phyloP scores from a whole-genome alignment of 1,284 basidiomycete genomes.

The Coriolopsis trogii region DNA sequence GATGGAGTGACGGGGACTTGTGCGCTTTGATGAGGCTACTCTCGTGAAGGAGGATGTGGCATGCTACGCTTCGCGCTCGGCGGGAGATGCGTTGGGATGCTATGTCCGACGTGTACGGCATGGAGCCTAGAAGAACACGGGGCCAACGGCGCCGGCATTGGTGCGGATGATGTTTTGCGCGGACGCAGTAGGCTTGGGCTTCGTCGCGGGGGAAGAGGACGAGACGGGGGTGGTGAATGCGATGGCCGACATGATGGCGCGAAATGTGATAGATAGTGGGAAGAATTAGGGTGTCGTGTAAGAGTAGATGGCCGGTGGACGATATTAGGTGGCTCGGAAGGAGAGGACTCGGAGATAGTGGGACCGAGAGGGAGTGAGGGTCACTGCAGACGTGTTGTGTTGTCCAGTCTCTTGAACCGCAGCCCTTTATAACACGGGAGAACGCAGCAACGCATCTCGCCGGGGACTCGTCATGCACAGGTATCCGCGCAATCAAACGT shows the following conservation, averaged over 20 bases:
- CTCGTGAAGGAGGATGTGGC: background rate
- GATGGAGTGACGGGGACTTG: too few relatives aligned
- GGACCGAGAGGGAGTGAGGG: conserved; percentile 14
- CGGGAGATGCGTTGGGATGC: background rate
- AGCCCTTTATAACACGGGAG: conserved; percentile 9
- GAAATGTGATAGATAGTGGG: background rate
- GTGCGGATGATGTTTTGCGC: conserved; percentile 28
- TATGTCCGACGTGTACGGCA: background rate
- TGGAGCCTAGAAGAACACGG: conserved; percentile 32
- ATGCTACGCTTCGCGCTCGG: background rate
- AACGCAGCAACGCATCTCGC: conserved; percentile 11
- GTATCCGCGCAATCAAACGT: conserved; percentile 25
- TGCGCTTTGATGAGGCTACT: too few relatives aligned
- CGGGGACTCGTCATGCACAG: conserved; percentile 16
- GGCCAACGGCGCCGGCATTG: conserved; percentile 26
- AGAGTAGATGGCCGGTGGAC: conserved; percentile 1
- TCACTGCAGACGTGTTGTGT: conserved; percentile 16
- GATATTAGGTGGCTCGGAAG: background rate
- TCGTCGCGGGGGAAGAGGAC: conserved; percentile 21
- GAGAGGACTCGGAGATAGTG: conserved; percentile 7
- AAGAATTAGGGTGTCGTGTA: conserved; percentile 4
- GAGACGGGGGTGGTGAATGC: conserved; percentile 15
- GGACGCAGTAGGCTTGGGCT: conserved; percentile 24
- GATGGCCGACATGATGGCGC: conserved; percentile 19
- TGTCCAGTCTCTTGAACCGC: background rate